Evolutionary conservation across 768 basidiomycete species (phyloP), one percentile per base, ranked within the genome.

Genomic region (Udeniomyces megalosporus): DNA sequence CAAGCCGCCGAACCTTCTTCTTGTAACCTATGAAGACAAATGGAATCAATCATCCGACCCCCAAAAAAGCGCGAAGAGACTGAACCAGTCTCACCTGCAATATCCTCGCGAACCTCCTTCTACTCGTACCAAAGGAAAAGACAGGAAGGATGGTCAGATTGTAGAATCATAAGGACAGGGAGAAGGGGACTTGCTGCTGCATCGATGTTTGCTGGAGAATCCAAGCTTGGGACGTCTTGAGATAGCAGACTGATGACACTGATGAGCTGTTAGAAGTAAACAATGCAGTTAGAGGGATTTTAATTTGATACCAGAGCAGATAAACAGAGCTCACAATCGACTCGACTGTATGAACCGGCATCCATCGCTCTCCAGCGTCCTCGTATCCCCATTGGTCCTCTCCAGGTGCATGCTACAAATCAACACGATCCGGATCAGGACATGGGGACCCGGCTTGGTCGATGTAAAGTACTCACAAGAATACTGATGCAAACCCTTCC

Each of bases 331-430:
- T 71, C 68, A 96, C 93, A 67, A 99, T 97, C 5, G 90, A 89
- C 77, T 97, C 91, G 35, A 96, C 85, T 0, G 87, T 86, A 72
- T 99, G 95, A 50, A 99, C 90, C 3, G 95, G 95, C 78, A 92
- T 77, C 95, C 95, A 99, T 66, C 95, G 77, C 76, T 99, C 95
- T 48, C 88, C 85, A 1, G 95, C 90, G 69, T 92, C 88, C 73
- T 99, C 95, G 69, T 93, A 96, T 12, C 93, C 77, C 68, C 74
- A 96, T 72, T 96, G 87, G 74, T 99, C 93, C 44, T 92, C 88
- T 34, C 91, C 93, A 0, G 93, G 93, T 38, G 87, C 82, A 70
- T 97, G 93, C 89, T 95, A 67, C 1, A 56, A 44, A 26, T 64
- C 67, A 32, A 28, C 29, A 34, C 28, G 58, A n/a, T n/a, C 11